Base-by-base conservation (phyloP, 306 rosid genomes). In the Ormosia semicastrata region DNA sequence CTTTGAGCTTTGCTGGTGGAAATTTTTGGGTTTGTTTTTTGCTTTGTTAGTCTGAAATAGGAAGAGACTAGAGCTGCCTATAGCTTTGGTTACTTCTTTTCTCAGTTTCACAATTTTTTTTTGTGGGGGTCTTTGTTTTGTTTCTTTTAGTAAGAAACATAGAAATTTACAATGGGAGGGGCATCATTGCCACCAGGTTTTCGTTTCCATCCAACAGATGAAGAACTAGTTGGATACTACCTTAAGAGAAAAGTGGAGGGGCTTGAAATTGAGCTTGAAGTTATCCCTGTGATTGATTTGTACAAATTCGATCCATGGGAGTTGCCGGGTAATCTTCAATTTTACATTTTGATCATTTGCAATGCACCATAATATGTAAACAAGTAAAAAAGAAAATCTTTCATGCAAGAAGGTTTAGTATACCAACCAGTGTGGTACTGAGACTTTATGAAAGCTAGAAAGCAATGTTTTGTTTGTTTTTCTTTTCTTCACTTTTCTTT, bases 251-350 rank as follows among this genome's bases (percentile, higher is more conserved):
- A 94, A 75, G 91, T 92, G 44, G 90, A 91, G 44, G 92, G 94
- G 12, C 97, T 91, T 34, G 83, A 90, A 79, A 90, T 94, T 72
- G 98, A 94, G 86, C 97, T 94, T 49, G 98, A 94, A 85, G 97
- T 94, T 37, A 91, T 94, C 44, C 98, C 96, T 0, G 97, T 87
- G 9, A 85, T 94, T 79, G 97, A 94, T 76, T 89, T 94, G 86
- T 92, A 94, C 91, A 94, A 92, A 76, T 92, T 88, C 50, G 98
- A 94, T 59, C 98, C 98, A 0, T 94, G 98, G 98, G 98, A 94
- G 75, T 87, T 94, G 78, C 98, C 98, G 36, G 98, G 97, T 92
- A 88, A 67, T 80, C 29, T 47, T 76, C 71, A 43, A 81, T n/a
- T 39, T 79, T 41, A 59, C 29, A 11, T 81, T 36, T 7, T 76